Base-by-base conservation (phyloP, 371 early-diverging fungal species). In the Cokeromyces recurvatus region DNA sequence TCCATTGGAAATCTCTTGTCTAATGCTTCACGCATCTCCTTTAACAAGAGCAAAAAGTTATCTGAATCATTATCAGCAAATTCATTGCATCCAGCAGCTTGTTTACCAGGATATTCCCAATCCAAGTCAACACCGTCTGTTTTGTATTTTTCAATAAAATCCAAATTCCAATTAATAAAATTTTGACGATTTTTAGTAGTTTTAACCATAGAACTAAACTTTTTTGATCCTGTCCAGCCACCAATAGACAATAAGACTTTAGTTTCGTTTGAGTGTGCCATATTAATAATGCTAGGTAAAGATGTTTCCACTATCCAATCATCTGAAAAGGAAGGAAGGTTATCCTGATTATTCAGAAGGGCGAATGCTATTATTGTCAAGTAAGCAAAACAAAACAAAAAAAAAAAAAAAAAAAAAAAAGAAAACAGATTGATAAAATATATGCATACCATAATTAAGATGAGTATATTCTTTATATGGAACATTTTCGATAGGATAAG, bases 211-310 rank as follows among this genome's bases (percentile, higher is more conserved):
- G 57, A 8, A 53, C 57, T 51, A 29, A 87, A 85, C 14, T 64
- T 57, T 17, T 74, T 53, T 21, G 82, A 81, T 15, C 86, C 88
- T 20, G 79, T 77, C 85, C 89, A 90, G 1, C 92, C 92, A 38
- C 92, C 85, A 22, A 82, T 39, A 7, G 76, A 71, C 10, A 79
- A 46, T 0, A 77, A 48, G 0, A 82, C 66, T 44, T 85, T 85
- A 49, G 66, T 53, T 6, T 57, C 51, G 5, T 58, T 48, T 14
- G 56, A 55, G 45, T 74, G 82, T 6, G 82, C 84, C 21, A 58
- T 57, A 10, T 46, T 57, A 24, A 79, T 74, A 0, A 82, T 38
- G n/a, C 64, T 64, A 3, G 67, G 74, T 36, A 81, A 55, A 23
- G 45, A 48, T 17, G 52, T 35, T 37, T 71, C 62, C 2, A 70